Evolutionary conservation across 805 yeast species (phyloP), one percentile per base, ranked within the genome.

Genomic region (Candida hungchunana): DNA sequence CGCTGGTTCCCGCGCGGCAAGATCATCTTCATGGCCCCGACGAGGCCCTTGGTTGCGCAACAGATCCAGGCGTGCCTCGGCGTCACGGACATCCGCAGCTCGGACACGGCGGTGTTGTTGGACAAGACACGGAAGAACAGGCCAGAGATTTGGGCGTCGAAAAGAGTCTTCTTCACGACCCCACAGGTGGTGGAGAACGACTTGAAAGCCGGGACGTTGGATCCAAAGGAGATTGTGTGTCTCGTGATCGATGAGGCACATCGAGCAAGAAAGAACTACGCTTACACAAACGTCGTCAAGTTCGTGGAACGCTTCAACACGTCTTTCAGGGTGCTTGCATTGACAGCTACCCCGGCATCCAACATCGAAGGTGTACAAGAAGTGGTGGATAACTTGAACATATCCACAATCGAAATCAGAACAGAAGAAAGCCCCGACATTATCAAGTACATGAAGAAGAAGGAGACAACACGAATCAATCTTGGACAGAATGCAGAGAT

Each of bases 111-210:
- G 0, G 83, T 89, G 31, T 60, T 89, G 38, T 60, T 89, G 27
- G 89, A 72, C 51, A 69, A 58, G 49, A 54, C 69, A 47, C 54
- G 81, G 63, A 61, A 62, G 10, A 79, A 81, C 43, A 69, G 99
- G 41, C 77, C 71, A 2, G 78, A 74, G 20, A 77, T 84, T n/a
- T 93, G 97, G 97, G 62, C 64, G 13, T 55, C 67, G 3, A 83
- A 81, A 47, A 66, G 88, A 24, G 87, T 94, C 0, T 85, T 93
- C 50, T 93, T 93, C 54, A 78, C 96, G 1, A 93, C 99, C 0
- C 98, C 99, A 0, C 98, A 93, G 51, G 94, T 89, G 5, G 89
- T 93, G 4, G 96, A 87, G 44, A 88, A 88, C 59, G 99, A 93
- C 59, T 65, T 93, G 43, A 68, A 73, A 27, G 63, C 76, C 25